Percentiles rank a stretch among this genome's conserved stretches.
phyloP scores from a whole-genome alignment of 1,139 yeast species.

The Spencermartinsiella ligniputridi region DNA sequence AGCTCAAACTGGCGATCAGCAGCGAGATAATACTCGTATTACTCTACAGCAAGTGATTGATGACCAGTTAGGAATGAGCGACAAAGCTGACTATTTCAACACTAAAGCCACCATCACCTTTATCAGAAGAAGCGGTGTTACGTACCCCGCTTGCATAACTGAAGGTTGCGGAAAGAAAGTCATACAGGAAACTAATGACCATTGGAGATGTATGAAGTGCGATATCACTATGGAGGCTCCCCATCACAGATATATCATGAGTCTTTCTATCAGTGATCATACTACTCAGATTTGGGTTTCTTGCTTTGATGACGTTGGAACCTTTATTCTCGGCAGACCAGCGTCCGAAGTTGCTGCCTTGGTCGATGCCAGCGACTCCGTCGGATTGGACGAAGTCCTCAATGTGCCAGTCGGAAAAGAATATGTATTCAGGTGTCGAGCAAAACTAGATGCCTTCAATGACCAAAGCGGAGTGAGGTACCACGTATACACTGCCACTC shows the following conservation, averaged over 20 bases:
- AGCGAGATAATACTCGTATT: slow-evolving; percentile 40
- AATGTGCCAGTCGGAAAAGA: slow-evolving; percentile 61
- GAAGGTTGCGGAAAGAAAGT: slow-evolving; percentile 82
- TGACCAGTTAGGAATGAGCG: slow-evolving; percentile 63
- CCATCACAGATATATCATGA: slow-evolving; percentile 70
- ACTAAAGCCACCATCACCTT: slow-evolving; percentile 70
- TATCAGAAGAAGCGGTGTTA: slow-evolving; percentile 67
- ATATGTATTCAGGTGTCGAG: slow-evolving; percentile 69
- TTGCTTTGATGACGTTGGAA: slow-evolving; percentile 81
- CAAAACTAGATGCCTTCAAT: slow-evolving; percentile 78
- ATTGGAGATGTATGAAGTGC: slow-evolving; percentile 95
- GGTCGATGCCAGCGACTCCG: slow-evolving; percentile 44
- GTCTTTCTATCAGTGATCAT: slow-evolving; percentile 66
- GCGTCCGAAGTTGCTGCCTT: slow-evolving; percentile 63
- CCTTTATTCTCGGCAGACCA: slow-evolving; percentile 56
- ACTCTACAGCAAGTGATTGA: slow-evolving; percentile 63
- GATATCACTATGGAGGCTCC: slow-evolving; percentile 65
- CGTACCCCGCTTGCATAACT: slow-evolving; percentile 79
- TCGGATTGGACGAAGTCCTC: slow-evolving; percentile 45
- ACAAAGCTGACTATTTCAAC: slow-evolving; percentile 69
- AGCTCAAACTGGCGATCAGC: slow-evolving; percentile 26
- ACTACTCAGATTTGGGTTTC: slow-evolving; percentile 87
- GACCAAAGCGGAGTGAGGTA: slow-evolving; percentile 71
- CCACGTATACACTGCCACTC: slow-evolving; percentile 53
- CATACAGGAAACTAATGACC: slow-evolving; percentile 61